A percentile compares a stretch with the other conserved stretches of the same genome.
phyloP scores from a whole-genome alignment of 2,329 filamentous ascomycete genomes.

The Ambrosiella beaveri region DNA sequence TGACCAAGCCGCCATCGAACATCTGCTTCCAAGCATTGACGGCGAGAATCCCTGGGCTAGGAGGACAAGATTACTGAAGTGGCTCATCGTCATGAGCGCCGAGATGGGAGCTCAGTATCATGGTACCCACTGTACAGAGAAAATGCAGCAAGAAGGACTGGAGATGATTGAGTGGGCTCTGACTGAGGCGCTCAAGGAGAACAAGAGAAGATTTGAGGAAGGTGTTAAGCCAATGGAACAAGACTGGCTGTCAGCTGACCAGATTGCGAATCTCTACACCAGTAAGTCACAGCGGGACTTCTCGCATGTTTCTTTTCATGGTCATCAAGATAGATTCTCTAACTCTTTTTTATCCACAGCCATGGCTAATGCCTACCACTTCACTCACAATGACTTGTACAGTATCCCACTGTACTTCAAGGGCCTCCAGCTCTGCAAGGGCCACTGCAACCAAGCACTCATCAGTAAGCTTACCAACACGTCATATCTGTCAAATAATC shows the following conservation, averaged over 20 bases:
- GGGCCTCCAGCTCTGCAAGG: constrained; percentile 50
- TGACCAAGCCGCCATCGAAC: constrained; percentile 17
- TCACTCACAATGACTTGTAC: constrained; percentile 5
- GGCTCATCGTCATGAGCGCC: constrained; percentile 56
- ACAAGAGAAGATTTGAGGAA: constrained; percentile 46
- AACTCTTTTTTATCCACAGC: constrained; percentile 26
- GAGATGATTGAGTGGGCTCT: constrained; percentile 58
- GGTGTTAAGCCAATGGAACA: constrained; percentile 55
- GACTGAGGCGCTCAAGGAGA: constrained; percentile 60
- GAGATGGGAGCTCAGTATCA: constrained; percentile 77
- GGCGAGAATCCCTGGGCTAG: constrained; percentile 36
- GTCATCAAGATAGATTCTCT: background rate
- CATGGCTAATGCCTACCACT: constrained; percentile 59
- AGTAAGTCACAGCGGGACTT: constrained; percentile 24
- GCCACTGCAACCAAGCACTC: constrained; percentile 59
- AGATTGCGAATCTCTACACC: constrained; percentile 60
- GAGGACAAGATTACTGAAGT: constrained; percentile 52
- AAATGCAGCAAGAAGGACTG: constrained; percentile 52
- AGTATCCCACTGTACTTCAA: constrained; percentile 67
- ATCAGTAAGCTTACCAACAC: constrained; percentile 39
- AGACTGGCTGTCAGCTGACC: constrained; percentile 50
- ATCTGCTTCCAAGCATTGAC: constrained; percentile 12
- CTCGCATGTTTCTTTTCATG: background rate
- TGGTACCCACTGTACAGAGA: constrained; percentile 55
- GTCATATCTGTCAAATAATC: background rate